phyloP scores from a whole-genome alignment of 116 monocot genomes.

The Dioscorea cayenensis region DNA sequence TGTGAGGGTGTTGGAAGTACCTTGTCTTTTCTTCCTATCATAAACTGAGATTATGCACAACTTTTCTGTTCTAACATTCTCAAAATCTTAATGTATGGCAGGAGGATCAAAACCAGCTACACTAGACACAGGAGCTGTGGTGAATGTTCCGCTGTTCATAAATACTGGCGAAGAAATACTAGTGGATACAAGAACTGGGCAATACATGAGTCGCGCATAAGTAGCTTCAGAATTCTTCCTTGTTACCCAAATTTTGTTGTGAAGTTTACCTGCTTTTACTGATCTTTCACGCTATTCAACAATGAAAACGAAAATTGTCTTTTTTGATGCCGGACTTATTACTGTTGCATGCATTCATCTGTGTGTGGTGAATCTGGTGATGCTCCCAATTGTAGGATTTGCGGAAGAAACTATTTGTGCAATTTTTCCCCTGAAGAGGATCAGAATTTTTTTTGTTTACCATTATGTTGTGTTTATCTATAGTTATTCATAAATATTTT shows the following conservation, averaged over 20 bases:
- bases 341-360: too few species aligned
- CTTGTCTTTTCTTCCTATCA: neutral
- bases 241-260: neutral
- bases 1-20: neutral
- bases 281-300: neutral
- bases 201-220: slow-evolving; percentile 74
- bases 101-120: slow-evolving; percentile 87
- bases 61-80: too few species aligned
- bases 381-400: too few species aligned
- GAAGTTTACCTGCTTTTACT: neutral
- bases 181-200: slow-evolving; percentile 91
- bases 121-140: slow-evolving; percentile 70
- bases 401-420: too few species aligned
- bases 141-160: slow-evolving; percentile 87
- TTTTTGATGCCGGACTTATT: neutral
- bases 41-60: neutral
- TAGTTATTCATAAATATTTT: too few species aligned
- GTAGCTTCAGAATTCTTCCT: neutral
- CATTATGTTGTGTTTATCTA: too few species aligned
- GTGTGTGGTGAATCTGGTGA: too few species aligned
- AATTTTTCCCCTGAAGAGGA: too few species aligned
- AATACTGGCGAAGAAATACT: slow-evolving; percentile 62
- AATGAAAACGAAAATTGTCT: neutral
- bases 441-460: too few species aligned
- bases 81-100: slow-evolving; percentile 13